Base-by-base conservation (phyloP, 306 rosid species). In the Cyamopsis tetragonoloba region DNA sequence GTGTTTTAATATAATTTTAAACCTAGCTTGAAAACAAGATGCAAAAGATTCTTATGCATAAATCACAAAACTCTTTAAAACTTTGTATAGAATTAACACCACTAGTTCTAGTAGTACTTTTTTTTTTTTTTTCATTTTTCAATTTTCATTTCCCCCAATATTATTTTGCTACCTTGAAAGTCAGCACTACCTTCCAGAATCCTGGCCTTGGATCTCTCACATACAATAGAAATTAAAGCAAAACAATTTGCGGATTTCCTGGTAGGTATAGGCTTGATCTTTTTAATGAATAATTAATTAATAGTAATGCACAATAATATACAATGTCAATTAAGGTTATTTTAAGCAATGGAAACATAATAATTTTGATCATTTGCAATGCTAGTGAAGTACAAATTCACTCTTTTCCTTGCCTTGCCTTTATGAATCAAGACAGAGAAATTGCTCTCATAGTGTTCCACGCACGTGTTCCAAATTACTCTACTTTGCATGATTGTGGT, bases 171-270 rank as follows among this genome's bases (percentile, higher is more conserved):
- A 63, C 74, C 60, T 69, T 62, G 63, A 43, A 35, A 54, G 51
- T 68, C 59, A 54, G 48, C 64, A 53, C 53, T n/a, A 68, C 47
- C 55, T 79, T 70, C 80, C 83, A 74, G 46, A 55, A 64, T 79
- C 53, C 60, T 59, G 62, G 35, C 74, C 70, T 79, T 63, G 80
- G 74, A 80, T 80, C 74, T 46, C 63, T 62, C 74, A 70, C 61
- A 43, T 22, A 49, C 59, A 49, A 11, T 68, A 6, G n/a, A n/a
- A n/a, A n/a, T n/a, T n/a, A 39, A 50, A 60, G 30, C 46, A 55
- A n/a, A 63, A 64, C 65, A 70, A 39, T 51, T 59, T 0, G 8
- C 72, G 23, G 57, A 53, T 73, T 61, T 79, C 24, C 42, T 61
- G 75, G 61, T 69, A 50, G 18, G 31, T 43, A 55, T 69, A 50